These are phyloP conservation scores for Phytophthora ramorum DNA, from an alignment of 352 stramenopile species.

Conservation along the genomic window DNA sequence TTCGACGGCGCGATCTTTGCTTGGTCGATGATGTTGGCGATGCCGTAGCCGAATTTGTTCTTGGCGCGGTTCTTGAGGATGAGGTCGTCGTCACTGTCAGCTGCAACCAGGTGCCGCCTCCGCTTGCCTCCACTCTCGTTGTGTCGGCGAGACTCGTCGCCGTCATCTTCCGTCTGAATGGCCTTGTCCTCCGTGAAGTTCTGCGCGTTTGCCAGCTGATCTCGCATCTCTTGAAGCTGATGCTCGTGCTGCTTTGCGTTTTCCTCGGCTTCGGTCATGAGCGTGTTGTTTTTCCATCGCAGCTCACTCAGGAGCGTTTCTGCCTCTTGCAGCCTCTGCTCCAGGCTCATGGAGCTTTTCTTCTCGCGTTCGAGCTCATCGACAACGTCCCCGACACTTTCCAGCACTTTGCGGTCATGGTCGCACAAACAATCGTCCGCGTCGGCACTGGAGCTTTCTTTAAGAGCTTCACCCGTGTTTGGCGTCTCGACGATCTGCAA, in stretches of 20 bases:
- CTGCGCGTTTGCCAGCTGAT: constrained; percentile 40
- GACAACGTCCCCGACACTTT: constrained; percentile 55
- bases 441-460: constrained; percentile 1
- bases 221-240: constrained; percentile 46
- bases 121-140: constrained; percentile 28
- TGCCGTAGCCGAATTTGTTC: constrained; percentile 75
- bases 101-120: constrained; percentile 31
- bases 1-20: constrained; percentile 75
- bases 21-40: constrained; percentile 81
- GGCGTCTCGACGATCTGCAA: constrained; percentile 26
- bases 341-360: constrained; percentile 40
- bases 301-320: constrained; percentile 55
- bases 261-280: constrained; percentile 55
- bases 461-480: constrained; percentile 9
- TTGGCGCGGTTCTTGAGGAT: constrained; percentile 63
- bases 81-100: constrained; percentile 52
- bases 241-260: constrained; percentile 31
- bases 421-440: constrained; percentile 64
- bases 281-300: constrained; percentile 63
- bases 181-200: constrained; percentile 47
- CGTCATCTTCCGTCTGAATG: constrained; percentile 54
- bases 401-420: constrained; percentile 69
- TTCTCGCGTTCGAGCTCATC: constrained; percentile 56
- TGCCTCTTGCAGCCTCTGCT: constrained; percentile 50
- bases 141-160: constrained; percentile 22